Base-by-base conservation (phyloP, 140 eudicot species). In the Oenanthe javanica region DNA sequence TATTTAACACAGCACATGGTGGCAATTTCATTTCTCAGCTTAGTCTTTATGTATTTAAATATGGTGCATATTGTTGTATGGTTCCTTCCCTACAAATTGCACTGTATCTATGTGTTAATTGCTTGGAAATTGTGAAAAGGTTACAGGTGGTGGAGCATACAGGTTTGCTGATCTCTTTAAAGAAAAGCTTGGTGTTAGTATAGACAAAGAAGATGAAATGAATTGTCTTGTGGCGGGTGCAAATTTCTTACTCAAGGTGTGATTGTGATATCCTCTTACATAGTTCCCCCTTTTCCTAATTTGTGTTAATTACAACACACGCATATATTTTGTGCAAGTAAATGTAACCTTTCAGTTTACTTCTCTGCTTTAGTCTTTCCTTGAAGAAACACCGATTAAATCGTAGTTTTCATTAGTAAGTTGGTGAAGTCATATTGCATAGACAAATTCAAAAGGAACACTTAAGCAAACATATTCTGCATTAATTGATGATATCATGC, bases 121-220 rank as follows among this genome's bases (percentile, higher is more conserved):
- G 61, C 77, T 83, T 76, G 31, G 72, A 85, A 73, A 84, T 81
- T 83, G 82, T 90, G 90, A 79, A 82, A 89, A 95, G 99, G 99
- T 97, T 81, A 95, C 99, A 85, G 99, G 99, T 83, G 99, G 99
- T 48, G 99, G 99, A 81, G 99, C 99, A 61, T 88, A 89, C 91
- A 95, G 89, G 84, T 95, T 89, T 88, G 87, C 97, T 2, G 99
- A 95, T 83, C 90, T 95, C 59, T 95, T 95, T 72, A 95, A 92
- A 87, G 97, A 95, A 83, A 92, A 86, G 85, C 99, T 95, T 84
- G 99, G 99, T 38, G 96, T 95, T 75, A 93, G 93, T 51, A 89
- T 95, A 82, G 97, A 92, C 75, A 95, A 95, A 89, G 99, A 95
- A 87, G 99, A 95, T 80, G 99, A 95, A 84, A 95, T 95, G 97